These are phyloP conservation scores for Claviceps pazoutovae DNA, from an alignment of 2,329 filamentous ascomycete species.

Conservation along the genomic window DNA sequence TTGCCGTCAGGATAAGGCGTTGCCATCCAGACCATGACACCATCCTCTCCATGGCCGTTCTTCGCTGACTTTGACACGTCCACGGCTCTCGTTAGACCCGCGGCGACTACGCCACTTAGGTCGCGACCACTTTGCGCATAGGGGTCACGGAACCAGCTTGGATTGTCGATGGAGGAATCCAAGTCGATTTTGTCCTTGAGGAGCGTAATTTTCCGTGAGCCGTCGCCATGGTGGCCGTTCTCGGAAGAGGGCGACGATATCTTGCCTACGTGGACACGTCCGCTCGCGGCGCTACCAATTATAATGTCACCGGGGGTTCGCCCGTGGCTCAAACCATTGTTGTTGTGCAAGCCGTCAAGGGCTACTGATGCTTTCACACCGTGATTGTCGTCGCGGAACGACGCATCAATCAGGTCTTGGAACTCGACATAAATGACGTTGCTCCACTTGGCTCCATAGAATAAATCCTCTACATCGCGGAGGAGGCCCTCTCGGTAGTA, in stretches of 20 bases:
- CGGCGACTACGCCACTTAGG: slow-evolving; percentile 38
- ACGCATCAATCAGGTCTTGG: slow-evolving; percentile 7
- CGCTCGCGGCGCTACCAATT: slow-evolving; percentile 29
- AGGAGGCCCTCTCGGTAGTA: slow-evolving; percentile 32
- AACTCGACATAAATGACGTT: slow-evolving; percentile 32
- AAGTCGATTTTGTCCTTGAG: slow-evolving; percentile 29
- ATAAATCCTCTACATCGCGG: slow-evolving; percentile 33
- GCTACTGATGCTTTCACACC: slow-evolving; percentile 30
- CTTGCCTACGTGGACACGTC: slow-evolving; percentile 29
- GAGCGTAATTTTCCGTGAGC: slow-evolving; percentile 8
- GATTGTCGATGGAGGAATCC: slow-evolving; percentile 39
- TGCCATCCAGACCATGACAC: slow-evolving; percentile 32
- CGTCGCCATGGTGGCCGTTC: slow-evolving; percentile 3
- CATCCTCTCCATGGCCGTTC: slow-evolving; percentile 24
- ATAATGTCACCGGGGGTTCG: slow-evolving; percentile 25
- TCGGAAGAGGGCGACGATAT: slow-evolving; percentile 7
- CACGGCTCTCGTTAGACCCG: slow-evolving; percentile 29
- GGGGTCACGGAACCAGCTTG: slow-evolving; percentile 41
- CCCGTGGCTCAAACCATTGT: slow-evolving; percentile 43
- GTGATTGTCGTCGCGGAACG: slow-evolving; percentile 12
- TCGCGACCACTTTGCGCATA: slow-evolving; percentile 29
- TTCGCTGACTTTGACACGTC: slow-evolving; percentile 20
- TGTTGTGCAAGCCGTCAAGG: slow-evolving; percentile 32
- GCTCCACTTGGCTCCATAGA: slow-evolving; percentile 31
- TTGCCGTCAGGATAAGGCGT: slow-evolving; percentile 2